Percentiles rank a stretch among this genome's conserved stretches.
Evolutionary conservation across 2,329 filamentous ascomycete species (phyloP).

Genomic region (Claviceps spartinae): DNA sequence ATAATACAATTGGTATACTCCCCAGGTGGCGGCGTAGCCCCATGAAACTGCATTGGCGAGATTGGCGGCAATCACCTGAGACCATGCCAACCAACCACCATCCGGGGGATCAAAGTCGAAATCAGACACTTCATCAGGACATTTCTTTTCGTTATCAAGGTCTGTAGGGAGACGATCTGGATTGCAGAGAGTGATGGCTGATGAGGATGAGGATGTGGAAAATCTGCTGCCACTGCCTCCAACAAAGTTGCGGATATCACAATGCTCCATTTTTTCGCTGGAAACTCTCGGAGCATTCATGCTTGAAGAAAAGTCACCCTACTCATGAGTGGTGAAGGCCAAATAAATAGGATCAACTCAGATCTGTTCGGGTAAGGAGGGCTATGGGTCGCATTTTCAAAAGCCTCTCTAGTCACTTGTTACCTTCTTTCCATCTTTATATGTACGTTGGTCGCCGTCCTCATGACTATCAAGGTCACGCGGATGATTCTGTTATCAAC

Average conservation of each 20-base stretch:
- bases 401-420: not conserved
- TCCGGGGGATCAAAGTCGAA: slow-evolving; percentile 20
- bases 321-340: not conserved
- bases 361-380: not conserved
- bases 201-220: not conserved
- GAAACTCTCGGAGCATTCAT: not conserved
- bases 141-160: not conserved
- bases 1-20: slow-evolving; percentile 40
- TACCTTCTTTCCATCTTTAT: not conserved
- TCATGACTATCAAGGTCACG: not conserved
- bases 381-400: not conserved
- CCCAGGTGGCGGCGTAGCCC: slow-evolving; percentile 36
- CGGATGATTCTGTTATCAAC: not conserved
- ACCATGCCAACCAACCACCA: slow-evolving; percentile 34
- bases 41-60: slow-evolving; percentile 36
- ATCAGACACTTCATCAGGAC: not conserved
- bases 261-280: not conserved
- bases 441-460: not conserved
- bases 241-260: not conserved
- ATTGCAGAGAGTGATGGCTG: not conserved
- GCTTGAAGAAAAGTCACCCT: not conserved
- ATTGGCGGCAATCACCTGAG: slow-evolving; percentile 33
- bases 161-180: not conserved
- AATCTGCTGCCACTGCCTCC: not conserved
- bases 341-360: not conserved